Conservation (phyloP, 2,329 filamentous ascomycete genomes). For the Talaromyces sp. region DNA sequence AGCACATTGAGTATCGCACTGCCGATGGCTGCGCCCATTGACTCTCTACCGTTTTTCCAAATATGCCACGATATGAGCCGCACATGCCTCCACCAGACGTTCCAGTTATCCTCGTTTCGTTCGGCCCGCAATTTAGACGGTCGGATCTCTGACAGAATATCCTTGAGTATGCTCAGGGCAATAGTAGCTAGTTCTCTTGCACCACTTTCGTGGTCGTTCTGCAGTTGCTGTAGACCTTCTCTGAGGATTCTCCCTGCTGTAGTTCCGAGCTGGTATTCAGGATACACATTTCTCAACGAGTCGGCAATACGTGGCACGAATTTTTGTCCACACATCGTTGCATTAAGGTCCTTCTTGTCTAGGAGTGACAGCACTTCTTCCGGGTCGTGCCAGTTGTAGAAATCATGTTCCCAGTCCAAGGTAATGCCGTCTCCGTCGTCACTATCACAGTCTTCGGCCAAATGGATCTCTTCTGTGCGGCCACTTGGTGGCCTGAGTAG, state of each 20-base stretch:
- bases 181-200: constrained; percentile 57
- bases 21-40: constrained; percentile 62
- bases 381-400: constrained; percentile 57
- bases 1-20: constrained; percentile 29
- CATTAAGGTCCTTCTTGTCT: constrained; percentile 35
- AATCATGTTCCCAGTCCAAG: constrained; percentile 62
- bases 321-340: constrained; percentile 33
- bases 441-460: constrained; percentile 27
- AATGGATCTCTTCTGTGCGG: constrained; percentile 7
- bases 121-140: constrained; percentile 5
- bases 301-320: constrained; percentile 58
- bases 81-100: constrained; percentile 55
- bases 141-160: constrained; percentile 39
- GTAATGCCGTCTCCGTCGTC: constrained; percentile 50
- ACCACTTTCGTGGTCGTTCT: constrained; percentile 57
- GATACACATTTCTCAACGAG: constrained; percentile 59
- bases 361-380: constrained; percentile 38
- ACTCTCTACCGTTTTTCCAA: constrained; percentile 63
- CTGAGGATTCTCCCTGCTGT: constrained; percentile 48
- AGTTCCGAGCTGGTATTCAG: constrained; percentile 52
- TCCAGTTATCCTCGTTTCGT: constrained; percentile 21
- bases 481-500: constrained; percentile 36
- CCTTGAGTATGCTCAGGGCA: constrained; percentile 51
- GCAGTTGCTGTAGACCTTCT: constrained; percentile 50
- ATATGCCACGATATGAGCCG: constrained; percentile 61